Conservation (phyloP, 805 yeast genomes). For the Lachancea mirantina region DNA sequence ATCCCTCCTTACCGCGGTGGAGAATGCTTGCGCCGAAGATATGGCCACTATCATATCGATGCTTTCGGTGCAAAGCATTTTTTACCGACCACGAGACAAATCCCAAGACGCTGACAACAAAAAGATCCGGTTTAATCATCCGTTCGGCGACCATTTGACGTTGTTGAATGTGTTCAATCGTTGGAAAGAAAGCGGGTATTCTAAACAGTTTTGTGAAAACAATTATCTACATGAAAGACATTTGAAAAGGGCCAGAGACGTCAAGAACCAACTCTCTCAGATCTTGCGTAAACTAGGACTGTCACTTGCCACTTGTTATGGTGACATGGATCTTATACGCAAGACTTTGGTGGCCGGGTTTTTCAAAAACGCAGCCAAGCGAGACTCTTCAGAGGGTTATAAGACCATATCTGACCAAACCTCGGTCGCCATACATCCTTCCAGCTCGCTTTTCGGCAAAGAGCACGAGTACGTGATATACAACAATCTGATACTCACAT, state of each 20-base stretch:
- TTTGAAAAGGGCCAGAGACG: slow-evolving; percentile 70
- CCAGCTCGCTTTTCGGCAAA: slow-evolving; percentile 58
- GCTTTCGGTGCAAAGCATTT: slow-evolving; percentile 80
- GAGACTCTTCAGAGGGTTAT: slow-evolving; percentile 66
- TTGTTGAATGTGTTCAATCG: slow-evolving; percentile 68
- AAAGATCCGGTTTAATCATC: slow-evolving; percentile 65
- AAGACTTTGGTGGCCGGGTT: slow-evolving; percentile 61
- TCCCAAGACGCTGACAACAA: slow-evolving; percentile 69
- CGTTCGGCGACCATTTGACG: slow-evolving; percentile 79
- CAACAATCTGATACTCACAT: slow-evolving; percentile 73
- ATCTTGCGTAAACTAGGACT: slow-evolving; percentile 47
- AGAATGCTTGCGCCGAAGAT: slow-evolving; percentile 69
- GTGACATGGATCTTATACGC: slow-evolving; percentile 50
- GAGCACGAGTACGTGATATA: slow-evolving; percentile 75
- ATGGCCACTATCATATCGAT: slow-evolving; percentile 78
- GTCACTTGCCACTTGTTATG: slow-evolving; percentile 44
- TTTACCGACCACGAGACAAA: slow-evolving; percentile 74
- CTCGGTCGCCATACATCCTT: slow-evolving; percentile 80
- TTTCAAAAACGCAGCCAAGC: slow-evolving; percentile 58
- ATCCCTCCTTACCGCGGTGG: slow-evolving; percentile 64
- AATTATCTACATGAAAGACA: slow-evolving; percentile 77
- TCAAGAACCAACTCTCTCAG: slow-evolving; percentile 58
- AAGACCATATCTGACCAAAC: slow-evolving; percentile 66
- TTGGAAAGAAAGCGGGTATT: slow-evolving; percentile 59
- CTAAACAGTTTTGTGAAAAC: slow-evolving; percentile 33